Base-by-base conservation (phyloP, 805 yeast genomes). In the Yamadazyma akitaensis region DNA sequence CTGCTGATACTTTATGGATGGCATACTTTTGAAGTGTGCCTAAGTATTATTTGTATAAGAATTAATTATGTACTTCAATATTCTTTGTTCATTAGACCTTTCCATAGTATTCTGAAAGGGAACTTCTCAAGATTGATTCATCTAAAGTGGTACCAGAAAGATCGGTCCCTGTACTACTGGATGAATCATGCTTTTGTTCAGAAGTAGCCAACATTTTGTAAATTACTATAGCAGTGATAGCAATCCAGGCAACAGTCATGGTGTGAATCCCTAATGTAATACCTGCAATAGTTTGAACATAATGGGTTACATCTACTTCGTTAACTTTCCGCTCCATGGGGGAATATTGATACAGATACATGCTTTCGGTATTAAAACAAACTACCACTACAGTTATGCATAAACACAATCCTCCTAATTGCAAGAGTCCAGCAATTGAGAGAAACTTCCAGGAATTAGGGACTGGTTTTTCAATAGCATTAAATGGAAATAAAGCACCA, bases 1-100 rank as follows among this genome's bases (percentile, higher is more conserved):
- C 88, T 45, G 85, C 96, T 5, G 99, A 94, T 57, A 82, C 90
- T 13, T 75, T 88, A 53, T 94, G 96, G 90, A 88, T 94, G 96
- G 94, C 99, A 1, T 94, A 89, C 70, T 80, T 90, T 56, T 90
- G 71, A 16, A 7, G 4, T 28, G 10, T 28, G 32, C 9, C 9
- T 28, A 12, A 5, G 10, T 28, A 28, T 28, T 28, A 28, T 28
- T 11, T 28, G n/a, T 28, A 13, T 28, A 28, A 28, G 7, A 12
- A 28, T 34, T 16, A 34, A 34, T 34, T 17, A 13, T 34, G 5
- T 28, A 12, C 32, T 28, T 11, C 5, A 28, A 12, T 12, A 28
- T 5, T 3, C 9, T 28, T 9, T 9, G 32, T 28, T 12, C 3
- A 28, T 13, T 28, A 28, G 9, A 28, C 32, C 4, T 28, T 28